Percentiles rank a stretch among this genome's conserved stretches.
phyloP scores from a whole-genome alignment of 2,329 filamentous ascomycete species.

The Microsporum canis region DNA sequence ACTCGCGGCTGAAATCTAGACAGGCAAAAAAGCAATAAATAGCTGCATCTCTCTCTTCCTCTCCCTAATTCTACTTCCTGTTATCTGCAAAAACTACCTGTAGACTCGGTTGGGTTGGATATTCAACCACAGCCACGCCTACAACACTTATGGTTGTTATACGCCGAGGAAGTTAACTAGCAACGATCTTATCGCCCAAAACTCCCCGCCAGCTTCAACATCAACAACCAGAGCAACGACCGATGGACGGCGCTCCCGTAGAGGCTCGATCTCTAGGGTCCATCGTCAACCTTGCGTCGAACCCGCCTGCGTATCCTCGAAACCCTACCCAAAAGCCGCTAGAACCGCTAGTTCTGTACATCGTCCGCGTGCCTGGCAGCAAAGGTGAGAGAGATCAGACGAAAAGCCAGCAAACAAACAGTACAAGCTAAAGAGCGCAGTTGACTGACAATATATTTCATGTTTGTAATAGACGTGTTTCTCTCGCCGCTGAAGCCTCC shows the following conservation, averaged over 20 bases:
- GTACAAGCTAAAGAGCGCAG: background rate
- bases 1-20: conserved; percentile 1
- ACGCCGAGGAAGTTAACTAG: background rate
- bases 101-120: background rate
- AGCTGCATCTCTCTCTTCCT: background rate
- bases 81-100: background rate
- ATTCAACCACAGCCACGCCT: background rate
- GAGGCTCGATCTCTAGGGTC: conserved; percentile 75
- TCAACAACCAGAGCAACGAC: background rate
- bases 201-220: background rate
- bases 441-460: background rate
- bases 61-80: background rate
- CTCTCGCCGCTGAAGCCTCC: conserved; percentile 83
- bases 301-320: conserved; percentile 75
- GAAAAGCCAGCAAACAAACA: background rate
- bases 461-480: conserved; percentile 58
- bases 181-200: background rate
- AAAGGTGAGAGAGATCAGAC: conserved; percentile 43
- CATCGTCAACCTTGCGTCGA: conserved; percentile 68
- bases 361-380: conserved; percentile 83
- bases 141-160: too few relatives aligned
- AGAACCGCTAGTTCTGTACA: conserved; percentile 73
- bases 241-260: conserved; percentile 26
- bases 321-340: conserved; percentile 59
- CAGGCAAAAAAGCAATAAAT: background rate